Percentiles rank a stretch among this genome's conserved stretches.
These are phyloP conservation scores for Candolleomyces aberdarensis DNA, from an alignment of 768 basidiomycete species.

Conservation along the genomic window DNA sequence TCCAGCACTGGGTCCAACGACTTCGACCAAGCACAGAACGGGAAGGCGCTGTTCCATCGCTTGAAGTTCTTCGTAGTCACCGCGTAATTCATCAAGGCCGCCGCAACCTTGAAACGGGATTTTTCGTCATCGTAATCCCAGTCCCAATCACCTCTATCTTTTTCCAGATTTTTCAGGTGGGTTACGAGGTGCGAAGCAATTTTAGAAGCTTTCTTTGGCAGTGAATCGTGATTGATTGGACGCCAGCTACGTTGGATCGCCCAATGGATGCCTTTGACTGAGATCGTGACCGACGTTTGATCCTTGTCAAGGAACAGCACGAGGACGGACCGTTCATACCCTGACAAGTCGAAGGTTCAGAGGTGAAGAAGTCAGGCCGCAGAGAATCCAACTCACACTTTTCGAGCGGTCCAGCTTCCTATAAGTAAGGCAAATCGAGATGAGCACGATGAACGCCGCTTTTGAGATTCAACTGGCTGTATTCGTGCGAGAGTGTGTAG, in stretches of 20 bases:
- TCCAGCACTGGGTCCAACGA: background rate
- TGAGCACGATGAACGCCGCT: slow-evolving; percentile 9
- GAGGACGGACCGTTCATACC: slow-evolving; percentile 25
- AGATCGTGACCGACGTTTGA: slow-evolving; percentile 15
- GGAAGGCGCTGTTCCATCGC: background rate
- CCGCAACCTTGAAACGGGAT: background rate
- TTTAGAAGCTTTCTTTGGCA: slow-evolving; percentile 14
- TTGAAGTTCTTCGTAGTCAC: background rate
- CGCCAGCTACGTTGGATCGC: slow-evolving; percentile 15
- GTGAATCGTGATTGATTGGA: slow-evolving; percentile 8
- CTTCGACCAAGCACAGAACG: background rate
- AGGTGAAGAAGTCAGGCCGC: background rate
- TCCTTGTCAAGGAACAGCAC: slow-evolving; percentile 24
- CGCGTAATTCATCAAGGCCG: background rate
- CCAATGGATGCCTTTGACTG: slow-evolving; percentile 16
- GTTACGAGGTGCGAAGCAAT: slow-evolving; percentile 8
- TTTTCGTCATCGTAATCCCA: background rate
- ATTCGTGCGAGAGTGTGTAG: slow-evolving; percentile 26
- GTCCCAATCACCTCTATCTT: too few relatives aligned
- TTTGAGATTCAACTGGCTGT: slow-evolving; percentile 20
- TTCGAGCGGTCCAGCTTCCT: slow-evolving; percentile 25
- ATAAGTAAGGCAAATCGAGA: background rate
- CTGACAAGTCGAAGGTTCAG: background rate
- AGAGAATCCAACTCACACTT: slow-evolving; percentile 21
- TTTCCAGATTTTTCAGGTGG: too few relatives aligned